Evolutionary conservation across 78 protist genomes (phyloP), one percentile per base, ranked within the genome.

Genomic region (Dictyostelium capitatum): DNA sequence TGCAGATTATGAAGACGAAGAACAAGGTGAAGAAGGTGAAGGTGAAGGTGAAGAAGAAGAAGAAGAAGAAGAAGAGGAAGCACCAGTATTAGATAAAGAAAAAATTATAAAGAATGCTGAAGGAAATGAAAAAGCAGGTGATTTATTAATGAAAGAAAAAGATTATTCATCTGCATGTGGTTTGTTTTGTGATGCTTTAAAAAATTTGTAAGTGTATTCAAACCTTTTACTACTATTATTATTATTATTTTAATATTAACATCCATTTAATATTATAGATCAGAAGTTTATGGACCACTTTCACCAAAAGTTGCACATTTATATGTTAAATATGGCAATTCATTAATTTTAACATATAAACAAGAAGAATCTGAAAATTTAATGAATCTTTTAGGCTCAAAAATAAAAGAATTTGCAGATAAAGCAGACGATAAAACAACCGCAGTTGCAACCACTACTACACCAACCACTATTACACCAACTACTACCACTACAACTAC

Each of bases 251-350:
- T 59, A 20, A 59, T 59, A n/a, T n/a, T n/a, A n/a, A n/a, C n/a
- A n/a, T n/a, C n/a, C n/a, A n/a, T 2, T 41, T 50, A n/a, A 62
- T 53, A 12, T 20, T 62, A n/a, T 56, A 85, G 92, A 30, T 46
- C 78, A 6, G 14, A 15, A 30, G 54, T 85, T 17, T 30, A 85
- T 85, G 92, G 92, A 8, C 78, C 77, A 47, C 7, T 59, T 25
- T 72, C 92, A 59, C 47, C 79, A 32, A 79, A 75, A 59, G 23
- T 75, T 7, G 92, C 92, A 75, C 78, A 57, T 14, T 12, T 85
- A 43, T 85, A 85, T 59, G 37, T 67, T 75, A 73, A 85, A 85
- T 85, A 85, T 85, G 92, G 92, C n/a, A 56, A 64, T 43, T 41
- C 78, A 30, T 75, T 85, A 50, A 28, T 85, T 11, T 48, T 75